Base-by-base conservation (phyloP, 306 rosid genomes). In the Geum urbanum region DNA sequence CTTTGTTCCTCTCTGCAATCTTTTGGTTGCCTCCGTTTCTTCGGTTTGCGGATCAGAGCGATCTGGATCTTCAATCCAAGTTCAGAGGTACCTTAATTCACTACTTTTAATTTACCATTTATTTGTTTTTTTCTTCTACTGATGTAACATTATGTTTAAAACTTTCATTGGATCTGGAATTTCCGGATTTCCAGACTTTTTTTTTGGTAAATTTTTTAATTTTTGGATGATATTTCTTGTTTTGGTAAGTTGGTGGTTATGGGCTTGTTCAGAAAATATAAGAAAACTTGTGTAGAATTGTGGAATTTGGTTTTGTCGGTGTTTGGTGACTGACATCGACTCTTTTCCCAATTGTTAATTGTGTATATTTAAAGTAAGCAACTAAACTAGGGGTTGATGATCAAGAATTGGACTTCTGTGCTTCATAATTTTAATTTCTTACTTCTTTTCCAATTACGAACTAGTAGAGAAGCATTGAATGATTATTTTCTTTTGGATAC, bases 1-100 rank as follows among this genome's bases (percentile, higher is more conserved):
- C 96, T 18, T 56, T 87, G 37, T 84, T 92, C 67, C 90, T 92
- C 74, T 89, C 97, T 55, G 97, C 96, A 60, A 39, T 86, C 46
- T 87, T 92, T 68, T 89, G 96, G 97, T 70, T 92, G 65, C 96
- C 90, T 50, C 96, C 96, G 4, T 89, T 91, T 74, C 81, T 81
- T 63, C 86, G 64, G 55, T 68, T 74, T 54, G 81, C 88, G 74
- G 90, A 91, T 89, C 91, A 72, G 55, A 56, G 53, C 72, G 80
- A 86, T 87, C 85, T 72, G 65, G 77, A 74, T 76, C 80, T 70
- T 13, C 80, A 82, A 84, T 69, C 90, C 9, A 63, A 56, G 75
- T 91, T 77, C 72, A 83, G 79, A 87, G 97, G 97, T 19, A 35
- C 53, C 60, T 35, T 35, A 48, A 32, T 32, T 32, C 37, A 32